Percentiles rank a stretch among this genome's conserved stretches.
These are phyloP conservation scores for Raffaelea ambrosiae DNA, from an alignment of 2,329 filamentous ascomycete species.

Conservation along the genomic window DNA sequence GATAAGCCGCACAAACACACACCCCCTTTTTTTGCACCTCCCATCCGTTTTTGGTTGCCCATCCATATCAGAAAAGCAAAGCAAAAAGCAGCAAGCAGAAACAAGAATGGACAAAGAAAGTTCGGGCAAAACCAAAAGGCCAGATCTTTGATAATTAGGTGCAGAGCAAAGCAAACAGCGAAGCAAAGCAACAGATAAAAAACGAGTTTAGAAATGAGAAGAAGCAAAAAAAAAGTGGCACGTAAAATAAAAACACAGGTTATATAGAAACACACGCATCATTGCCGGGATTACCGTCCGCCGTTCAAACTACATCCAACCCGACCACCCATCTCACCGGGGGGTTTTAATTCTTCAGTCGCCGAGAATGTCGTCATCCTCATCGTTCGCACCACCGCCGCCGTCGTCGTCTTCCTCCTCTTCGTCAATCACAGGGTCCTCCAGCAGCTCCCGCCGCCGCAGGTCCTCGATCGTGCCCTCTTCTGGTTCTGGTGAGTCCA, in stretches of 20 bases:
- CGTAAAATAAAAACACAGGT: background rate
- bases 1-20: background rate
- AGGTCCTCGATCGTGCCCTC: conserved; percentile 53
- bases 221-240: background rate
- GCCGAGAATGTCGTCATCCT: conserved; percentile 36
- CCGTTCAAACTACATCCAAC: background rate
- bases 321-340: background rate
- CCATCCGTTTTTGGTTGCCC: background rate
- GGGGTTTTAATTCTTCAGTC: conserved; percentile 23
- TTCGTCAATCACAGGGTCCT: conserved; percentile 36
- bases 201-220: background rate
- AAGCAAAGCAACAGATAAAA: background rate
- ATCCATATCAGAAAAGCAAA: background rate
- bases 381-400: conserved; percentile 26
- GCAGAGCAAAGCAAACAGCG: background rate
- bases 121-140: too few species aligned
- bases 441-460: conserved; percentile 43
- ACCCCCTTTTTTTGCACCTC: background rate
- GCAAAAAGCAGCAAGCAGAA: background rate
- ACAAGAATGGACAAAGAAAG: background rate
- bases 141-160: too few species aligned
- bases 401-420: conserved; percentile 26
- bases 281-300: background rate
- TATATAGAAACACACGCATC: background rate
- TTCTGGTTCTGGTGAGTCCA: conserved; percentile 42